Evolutionary conservation across 441 rosid species (phyloP).

Genomic region (Biscutella laevigata): DNA sequence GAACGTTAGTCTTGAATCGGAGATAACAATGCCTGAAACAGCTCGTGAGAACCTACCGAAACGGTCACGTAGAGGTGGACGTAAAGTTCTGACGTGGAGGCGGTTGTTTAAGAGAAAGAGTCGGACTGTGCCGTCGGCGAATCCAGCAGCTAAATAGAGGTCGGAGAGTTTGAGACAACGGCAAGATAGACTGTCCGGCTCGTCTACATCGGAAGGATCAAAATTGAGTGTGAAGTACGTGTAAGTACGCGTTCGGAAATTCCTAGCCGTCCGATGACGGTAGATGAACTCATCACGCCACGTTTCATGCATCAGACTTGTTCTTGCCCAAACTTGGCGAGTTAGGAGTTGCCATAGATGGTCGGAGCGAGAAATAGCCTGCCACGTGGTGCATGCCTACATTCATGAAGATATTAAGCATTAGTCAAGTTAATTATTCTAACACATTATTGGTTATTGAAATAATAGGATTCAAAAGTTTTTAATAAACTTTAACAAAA

Average conservation of each 20-base stretch:
- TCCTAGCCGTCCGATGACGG: conserved; percentile 56
- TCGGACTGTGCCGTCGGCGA: conserved; percentile 80
- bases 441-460: too few relatives aligned
- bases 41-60: conserved; percentile 71
- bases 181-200: conserved; percentile 54
- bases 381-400: conserved; percentile 96
- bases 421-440: too few relatives aligned
- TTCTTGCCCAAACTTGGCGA: conserved; percentile 48
- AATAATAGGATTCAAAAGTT: too few relatives aligned
- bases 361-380: conserved; percentile 61
- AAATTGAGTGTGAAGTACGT: conserved; percentile 43
- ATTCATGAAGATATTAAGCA: too few relatives aligned
- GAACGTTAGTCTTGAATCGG: conserved; percentile 37
- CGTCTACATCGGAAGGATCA: conserved; percentile 52
- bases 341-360: conserved; percentile 63
- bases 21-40: conserved; percentile 58
- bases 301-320: conserved; percentile 35
- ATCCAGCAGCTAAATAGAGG: conserved; percentile 62
- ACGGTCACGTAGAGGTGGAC: conserved; percentile 48
- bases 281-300: conserved; percentile 71
- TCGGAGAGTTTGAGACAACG: conserved; percentile 80
- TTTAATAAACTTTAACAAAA: too few relatives aligned
- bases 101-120: conserved; percentile 52
- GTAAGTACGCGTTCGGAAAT: conserved; percentile 42
- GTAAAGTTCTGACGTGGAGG: conserved; percentile 46